A percentile compares a stretch with the other conserved stretches of the same genome.
Conservation (phyloP, 495 filamentous ascomycete genomes). For the Rostrohypoxylon terebratum region DNA sequence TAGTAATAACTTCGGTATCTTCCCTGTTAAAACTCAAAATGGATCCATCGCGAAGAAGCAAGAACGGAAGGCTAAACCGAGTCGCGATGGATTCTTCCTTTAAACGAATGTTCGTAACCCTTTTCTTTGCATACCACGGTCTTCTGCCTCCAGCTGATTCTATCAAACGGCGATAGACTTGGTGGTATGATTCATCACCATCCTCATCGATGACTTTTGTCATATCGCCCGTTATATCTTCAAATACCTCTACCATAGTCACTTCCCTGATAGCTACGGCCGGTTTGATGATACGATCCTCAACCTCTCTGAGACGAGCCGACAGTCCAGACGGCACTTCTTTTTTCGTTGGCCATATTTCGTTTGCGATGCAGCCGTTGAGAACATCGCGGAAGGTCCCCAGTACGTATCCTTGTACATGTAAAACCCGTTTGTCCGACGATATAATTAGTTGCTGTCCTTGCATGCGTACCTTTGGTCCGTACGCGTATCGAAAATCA, state of each 20-base stretch:
- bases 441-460: no score
- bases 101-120: not conserved
- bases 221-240: not conserved
- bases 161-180: constrained; percentile 25
- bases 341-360: not conserved
- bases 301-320: constrained; percentile 1
- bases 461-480: no score
- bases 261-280: constrained; percentile 16
- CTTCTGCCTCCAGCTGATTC: not conserved
- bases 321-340: constrained; percentile 16
- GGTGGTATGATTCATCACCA: constrained; percentile 3
- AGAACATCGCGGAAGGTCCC: constrained; percentile 18
- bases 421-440: constrained; percentile 18
- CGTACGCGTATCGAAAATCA: constrained; percentile 37
- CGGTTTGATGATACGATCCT: constrained; percentile 29
- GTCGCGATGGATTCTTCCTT: constrained; percentile 12
- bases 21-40: not conserved
- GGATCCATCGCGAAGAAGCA: constrained; percentile 26
- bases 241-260: constrained; percentile 22
- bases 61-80: not conserved
- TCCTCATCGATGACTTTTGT: not conserved
- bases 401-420: constrained; percentile 17
- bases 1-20: constrained; percentile 1
- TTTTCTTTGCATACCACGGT: constrained; percentile 16
- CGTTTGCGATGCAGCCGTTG: not conserved